Evolutionary conservation across 768 basidiomycete genomes (phyloP).

Genomic region (Leccinum longicurvipes): DNA sequence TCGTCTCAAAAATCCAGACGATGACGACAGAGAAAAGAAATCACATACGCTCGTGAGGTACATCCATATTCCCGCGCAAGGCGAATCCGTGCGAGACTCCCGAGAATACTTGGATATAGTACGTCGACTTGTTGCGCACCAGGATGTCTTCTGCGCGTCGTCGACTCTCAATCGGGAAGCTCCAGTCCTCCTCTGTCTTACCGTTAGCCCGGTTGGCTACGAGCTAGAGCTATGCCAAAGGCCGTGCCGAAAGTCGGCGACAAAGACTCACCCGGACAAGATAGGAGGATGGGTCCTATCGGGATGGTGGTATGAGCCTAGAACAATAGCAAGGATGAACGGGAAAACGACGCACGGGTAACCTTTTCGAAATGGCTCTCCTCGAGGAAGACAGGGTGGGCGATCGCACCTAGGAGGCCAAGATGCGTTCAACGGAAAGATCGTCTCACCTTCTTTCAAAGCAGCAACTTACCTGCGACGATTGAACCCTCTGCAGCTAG

Average conservation of each 20-base stretch:
- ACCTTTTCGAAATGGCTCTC: slow-evolving; percentile 51
- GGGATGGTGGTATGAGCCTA: not conserved
- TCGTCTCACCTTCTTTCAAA: not conserved
- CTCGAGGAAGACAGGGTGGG: slow-evolving; percentile 49
- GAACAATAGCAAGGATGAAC: not conserved
- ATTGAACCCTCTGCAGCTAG: slow-evolving; percentile 41
- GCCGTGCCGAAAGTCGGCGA: not conserved
- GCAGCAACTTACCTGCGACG: slow-evolving; percentile 38
- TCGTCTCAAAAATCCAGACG: not conserved
- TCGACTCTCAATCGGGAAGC: slow-evolving; percentile 48
- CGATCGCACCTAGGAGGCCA: slow-evolving; percentile 40
- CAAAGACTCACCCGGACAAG: slow-evolving; percentile 19
- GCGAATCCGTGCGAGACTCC: slow-evolving; percentile 32
- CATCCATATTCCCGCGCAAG: slow-evolving; percentile 11
- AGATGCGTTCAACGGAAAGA: not conserved
- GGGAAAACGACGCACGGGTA: slow-evolving; percentile 35
- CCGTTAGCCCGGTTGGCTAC: not conserved
- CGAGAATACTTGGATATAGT: slow-evolving; percentile 44
- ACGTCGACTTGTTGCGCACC: slow-evolving; percentile 39
- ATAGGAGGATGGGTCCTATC: slow-evolving; percentile 20
- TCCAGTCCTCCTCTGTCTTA: slow-evolving; percentile 43
- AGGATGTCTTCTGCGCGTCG: slow-evolving; percentile 56
- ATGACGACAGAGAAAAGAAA: not conserved
- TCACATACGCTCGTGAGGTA: slow-evolving; percentile 19
- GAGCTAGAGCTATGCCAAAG: not conserved